These are phyloP conservation scores for Globisporangium perplexum DNA, from an alignment of 352 stramenopile species.

Conservation along the genomic window DNA sequence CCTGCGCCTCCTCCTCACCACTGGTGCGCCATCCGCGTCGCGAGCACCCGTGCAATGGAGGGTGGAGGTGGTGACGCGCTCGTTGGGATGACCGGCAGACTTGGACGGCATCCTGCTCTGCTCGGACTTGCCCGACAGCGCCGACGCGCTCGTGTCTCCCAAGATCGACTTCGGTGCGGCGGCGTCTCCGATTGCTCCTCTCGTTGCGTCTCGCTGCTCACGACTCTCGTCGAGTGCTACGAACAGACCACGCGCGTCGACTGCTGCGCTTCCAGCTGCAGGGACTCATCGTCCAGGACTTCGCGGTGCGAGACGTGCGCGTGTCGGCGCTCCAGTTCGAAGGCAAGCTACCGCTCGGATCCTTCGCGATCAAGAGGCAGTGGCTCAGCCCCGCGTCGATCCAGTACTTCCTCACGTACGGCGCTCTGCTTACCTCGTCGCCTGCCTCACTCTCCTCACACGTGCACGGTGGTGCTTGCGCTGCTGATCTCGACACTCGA, in stretches of 20 bases:
- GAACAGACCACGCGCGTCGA: conserved; percentile 47
- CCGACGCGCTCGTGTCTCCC: not conserved
- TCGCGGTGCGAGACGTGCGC: conserved; percentile 14
- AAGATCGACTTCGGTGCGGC: conserved; percentile 33
- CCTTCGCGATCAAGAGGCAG: conserved; percentile 42
- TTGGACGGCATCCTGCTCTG: conserved; percentile 34
- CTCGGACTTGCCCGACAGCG: conserved; percentile 16
- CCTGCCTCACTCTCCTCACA: not conserved
- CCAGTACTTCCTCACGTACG: conserved; percentile 41
- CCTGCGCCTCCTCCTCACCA: conserved; percentile 38
- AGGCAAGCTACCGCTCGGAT: conserved; percentile 20
- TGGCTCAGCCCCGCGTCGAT: conserved; percentile 33
- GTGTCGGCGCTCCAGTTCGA: conserved; percentile 24
- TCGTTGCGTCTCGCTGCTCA: not conserved
- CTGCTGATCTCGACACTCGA: not conserved
- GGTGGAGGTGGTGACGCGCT: not conserved
- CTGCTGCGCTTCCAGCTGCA: conserved; percentile 46
- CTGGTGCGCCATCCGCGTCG: conserved; percentile 10
- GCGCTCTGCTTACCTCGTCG: not conserved
- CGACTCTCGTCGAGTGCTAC: not conserved
- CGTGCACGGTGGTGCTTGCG: not conserved
- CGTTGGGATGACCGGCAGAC: conserved; percentile 11
- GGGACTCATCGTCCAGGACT: conserved; percentile 21
- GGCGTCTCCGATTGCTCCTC: not conserved
- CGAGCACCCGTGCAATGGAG: not conserved